Base-by-base conservation (phyloP, 2,329 filamentous ascomycete genomes). In the Nemania sp. region DNA sequence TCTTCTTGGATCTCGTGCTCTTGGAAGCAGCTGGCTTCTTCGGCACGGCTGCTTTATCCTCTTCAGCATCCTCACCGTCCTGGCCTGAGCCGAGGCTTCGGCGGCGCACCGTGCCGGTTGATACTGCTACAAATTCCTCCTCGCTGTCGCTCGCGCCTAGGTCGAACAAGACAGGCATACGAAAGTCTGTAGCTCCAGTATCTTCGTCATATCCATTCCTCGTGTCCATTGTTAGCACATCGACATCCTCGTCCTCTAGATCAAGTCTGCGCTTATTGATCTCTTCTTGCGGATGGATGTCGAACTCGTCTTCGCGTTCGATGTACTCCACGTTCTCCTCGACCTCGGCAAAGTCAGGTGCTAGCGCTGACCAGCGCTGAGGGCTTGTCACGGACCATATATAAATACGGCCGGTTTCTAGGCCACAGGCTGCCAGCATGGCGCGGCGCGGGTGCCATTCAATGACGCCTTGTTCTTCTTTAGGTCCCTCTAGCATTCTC, bases 301-400 rank as follows among this genome's bases (percentile, higher is more conserved):
- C 95, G 65, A 99, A 99, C 69, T 99, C 94, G 69, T 99, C 94
- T 73, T 99, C 94, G 51, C 84, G 83, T 72, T 99, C 94, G 36
- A 95, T 84, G 69, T 99, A 99, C 70, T 97, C 91, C 19, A 96
- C 91, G 64, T 99, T 99, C 73, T 99, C 94, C 73, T 99, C 94
- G 12, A 99, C 91, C 72, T 99, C 94, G 34, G 87, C 89, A 72
- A 99, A 99, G 72, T 99, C 95, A 0, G 94, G 94, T 5, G 95
- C 95, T 24, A 99, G 80, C 1, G 94, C 93, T 14, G 92, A 97
- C 95, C 94, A 99, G 65, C 94, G 89, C 69, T 99, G 95, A 8
- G 94, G 93, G 49, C 90, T 94, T 34, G 93, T 86, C 50, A 97
- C 94, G 5, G 91, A 93, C 94, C 94, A 99, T 28, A 96, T 89